Conservation (phyloP, 2,329 filamentous ascomycete genomes). For the Talaromyces sp. region DNA sequence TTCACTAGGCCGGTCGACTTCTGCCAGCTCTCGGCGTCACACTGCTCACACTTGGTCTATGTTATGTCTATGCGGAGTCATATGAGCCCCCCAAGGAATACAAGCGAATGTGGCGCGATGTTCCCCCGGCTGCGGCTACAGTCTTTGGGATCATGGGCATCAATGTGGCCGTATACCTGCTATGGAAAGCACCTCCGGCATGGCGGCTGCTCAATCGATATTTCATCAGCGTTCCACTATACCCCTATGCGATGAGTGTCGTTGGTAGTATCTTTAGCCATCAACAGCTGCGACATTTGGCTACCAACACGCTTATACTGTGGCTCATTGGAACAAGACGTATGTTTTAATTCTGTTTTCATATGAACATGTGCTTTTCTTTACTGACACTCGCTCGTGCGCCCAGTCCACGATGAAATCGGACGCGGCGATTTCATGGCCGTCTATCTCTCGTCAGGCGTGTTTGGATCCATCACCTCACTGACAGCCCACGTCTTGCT, state of each 20-base stretch:
- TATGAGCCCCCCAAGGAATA: constrained; percentile 44
- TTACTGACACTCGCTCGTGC: not conserved
- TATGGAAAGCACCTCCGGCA: constrained; percentile 48
- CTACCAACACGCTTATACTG: constrained; percentile 49
- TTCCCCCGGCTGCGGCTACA: constrained; percentile 48
- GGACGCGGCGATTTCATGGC: constrained; percentile 51
- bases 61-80: constrained; percentile 40
- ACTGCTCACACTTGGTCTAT: constrained; percentile 33
- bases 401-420: constrained; percentile 48
- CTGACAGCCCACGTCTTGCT: constrained; percentile 40
- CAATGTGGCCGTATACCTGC: constrained; percentile 46
- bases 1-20: constrained; percentile 38
- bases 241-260: constrained; percentile 48
- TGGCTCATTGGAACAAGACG: constrained; percentile 49
- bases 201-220: constrained; percentile 54
- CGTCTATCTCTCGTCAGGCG: constrained; percentile 45
- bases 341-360: constrained; percentile 19
- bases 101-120: constrained; percentile 45
- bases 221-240: constrained; percentile 47
- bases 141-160: constrained; percentile 44
- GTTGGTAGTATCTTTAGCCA: constrained; percentile 54
- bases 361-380: not conserved
- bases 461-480: constrained; percentile 41
- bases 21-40: constrained; percentile 38
- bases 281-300: constrained; percentile 47